Evolutionary conservation across 768 basidiomycete species (phyloP), one percentile per base, ranked within the genome.

Genomic region (Cubamyces lactineus): DNA sequence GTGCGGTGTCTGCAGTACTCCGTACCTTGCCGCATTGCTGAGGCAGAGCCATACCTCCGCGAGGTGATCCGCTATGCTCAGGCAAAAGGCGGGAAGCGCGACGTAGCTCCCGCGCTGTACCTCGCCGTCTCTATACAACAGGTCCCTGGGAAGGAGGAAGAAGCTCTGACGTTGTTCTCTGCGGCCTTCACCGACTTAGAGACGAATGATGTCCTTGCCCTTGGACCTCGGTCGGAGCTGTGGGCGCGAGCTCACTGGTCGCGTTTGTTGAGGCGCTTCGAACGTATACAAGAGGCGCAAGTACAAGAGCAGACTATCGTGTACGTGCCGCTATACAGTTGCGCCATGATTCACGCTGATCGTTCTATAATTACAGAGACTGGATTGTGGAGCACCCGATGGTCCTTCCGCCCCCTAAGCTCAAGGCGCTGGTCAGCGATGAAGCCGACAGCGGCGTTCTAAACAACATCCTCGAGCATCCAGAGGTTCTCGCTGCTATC

Each of bases 121-220:
- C 68, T 69, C 53, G 68, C 68, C 42, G 66, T 62, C 21, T 61
- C 68, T 13, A 65, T 69, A 50, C 58, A 60, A 43, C 46, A 46
- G 9, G 23, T 34, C 1, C 48, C 63, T 4, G 63, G 17, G 58
- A 56, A 57, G 23, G 58, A 60, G 50, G 30, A 59, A 21, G 63
- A 64, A 49, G 63, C 63, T 9, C 40, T 60, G 11, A 4, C 53
- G 2, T 50, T 60, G 13, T 64, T 64, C 53, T n/a, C 54, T 5
- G 54, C 45, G 1, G 63, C 63, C 4, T 64, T 64, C 26, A 53
- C 4, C 13, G 39, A 55, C 34, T 19, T 52, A 19, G 63, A 64
- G 13, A 42, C 34, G 17, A 30, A 64, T 13, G 58, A 28, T 23
- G 38, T 30, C 3, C 58, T 43, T 24, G 53, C 43, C 11, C 49